These are phyloP conservation scores for Pelargonium citronellum DNA, from an alignment of 441 rosid genomes.

Conservation along the genomic window DNA sequence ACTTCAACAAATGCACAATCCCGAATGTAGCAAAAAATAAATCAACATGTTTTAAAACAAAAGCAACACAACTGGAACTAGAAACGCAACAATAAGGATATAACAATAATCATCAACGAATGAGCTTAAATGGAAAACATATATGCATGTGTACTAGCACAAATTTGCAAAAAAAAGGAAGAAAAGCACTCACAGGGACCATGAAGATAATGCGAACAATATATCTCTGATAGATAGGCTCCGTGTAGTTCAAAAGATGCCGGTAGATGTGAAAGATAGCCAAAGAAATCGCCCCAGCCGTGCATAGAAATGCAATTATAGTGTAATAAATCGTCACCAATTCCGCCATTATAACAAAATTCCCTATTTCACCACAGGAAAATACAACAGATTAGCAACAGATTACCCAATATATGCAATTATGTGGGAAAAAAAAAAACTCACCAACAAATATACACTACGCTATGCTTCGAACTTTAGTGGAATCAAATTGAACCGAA, in stretches of 20 bases:
- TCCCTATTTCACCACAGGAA: not conserved
- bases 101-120: too few species aligned
- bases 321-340: constrained; percentile 44
- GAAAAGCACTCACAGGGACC: constrained; percentile 73
- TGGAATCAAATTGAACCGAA: not conserved
- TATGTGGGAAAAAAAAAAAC: not conserved
- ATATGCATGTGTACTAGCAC: too few species aligned
- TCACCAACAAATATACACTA: not conserved
- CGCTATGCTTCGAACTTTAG: not conserved
- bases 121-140: too few species aligned
- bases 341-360: constrained; percentile 40
- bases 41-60: too few species aligned
- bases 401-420: not conserved
- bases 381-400: not conserved
- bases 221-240: constrained; percentile 86
- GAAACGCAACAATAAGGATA: too few species aligned
- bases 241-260: constrained; percentile 84
- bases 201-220: constrained; percentile 84
- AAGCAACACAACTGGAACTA: too few species aligned
- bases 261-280: constrained; percentile 71
- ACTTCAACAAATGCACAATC: too few species aligned
- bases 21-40: too few species aligned
- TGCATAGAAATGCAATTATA: constrained; percentile 62
- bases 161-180: not conserved
- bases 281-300: constrained; percentile 61